Evolutionary conservation across 2,329 filamentous ascomycete genomes (phyloP).

Genomic region (Pseudocercospora eumusae): DNA sequence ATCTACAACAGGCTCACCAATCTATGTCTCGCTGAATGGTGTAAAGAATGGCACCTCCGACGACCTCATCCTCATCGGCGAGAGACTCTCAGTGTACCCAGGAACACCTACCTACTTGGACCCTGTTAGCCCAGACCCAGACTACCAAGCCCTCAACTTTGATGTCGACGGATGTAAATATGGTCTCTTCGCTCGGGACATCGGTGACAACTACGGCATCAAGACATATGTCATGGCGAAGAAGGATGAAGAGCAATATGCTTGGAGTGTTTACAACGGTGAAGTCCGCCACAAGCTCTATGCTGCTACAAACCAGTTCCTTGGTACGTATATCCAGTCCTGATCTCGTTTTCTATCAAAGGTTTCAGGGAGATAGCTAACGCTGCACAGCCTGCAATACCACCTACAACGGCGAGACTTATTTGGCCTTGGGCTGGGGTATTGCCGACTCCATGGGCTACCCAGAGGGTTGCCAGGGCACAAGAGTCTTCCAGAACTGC

Average conservation of each 20-base stretch:
- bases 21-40: slow-evolving; percentile 18
- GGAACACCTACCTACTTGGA: slow-evolving; percentile 20
- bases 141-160: slow-evolving; percentile 17
- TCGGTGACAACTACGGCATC: slow-evolving; percentile 18
- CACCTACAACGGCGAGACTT: slow-evolving; percentile 18
- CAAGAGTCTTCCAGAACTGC: slow-evolving; percentile 15
- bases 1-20: slow-evolving; percentile 5
- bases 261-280: slow-evolving; percentile 9
- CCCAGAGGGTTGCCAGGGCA: slow-evolving; percentile 16
- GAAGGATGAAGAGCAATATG: slow-evolving; percentile 12
- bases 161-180: slow-evolving; percentile 18
- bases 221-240: slow-evolving; percentile 12
- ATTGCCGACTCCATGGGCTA: neutral
- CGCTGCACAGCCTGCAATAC: slow-evolving; percentile 14
- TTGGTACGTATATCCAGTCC: slow-evolving; percentile 1
- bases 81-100: slow-evolving; percentile 16
- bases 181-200: slow-evolving; percentile 14
- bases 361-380: neutral
- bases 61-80: slow-evolving; percentile 16
- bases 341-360: no score
- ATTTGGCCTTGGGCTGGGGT: slow-evolving; percentile 12
- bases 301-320: slow-evolving; percentile 14
- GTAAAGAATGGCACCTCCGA: slow-evolving; percentile 18
- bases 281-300: slow-evolving; percentile 14
- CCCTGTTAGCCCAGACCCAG: neutral